phyloP scores from a whole-genome alignment of 495 filamentous ascomycete species.

The Podospora bellae-mahoneyi region DNA sequence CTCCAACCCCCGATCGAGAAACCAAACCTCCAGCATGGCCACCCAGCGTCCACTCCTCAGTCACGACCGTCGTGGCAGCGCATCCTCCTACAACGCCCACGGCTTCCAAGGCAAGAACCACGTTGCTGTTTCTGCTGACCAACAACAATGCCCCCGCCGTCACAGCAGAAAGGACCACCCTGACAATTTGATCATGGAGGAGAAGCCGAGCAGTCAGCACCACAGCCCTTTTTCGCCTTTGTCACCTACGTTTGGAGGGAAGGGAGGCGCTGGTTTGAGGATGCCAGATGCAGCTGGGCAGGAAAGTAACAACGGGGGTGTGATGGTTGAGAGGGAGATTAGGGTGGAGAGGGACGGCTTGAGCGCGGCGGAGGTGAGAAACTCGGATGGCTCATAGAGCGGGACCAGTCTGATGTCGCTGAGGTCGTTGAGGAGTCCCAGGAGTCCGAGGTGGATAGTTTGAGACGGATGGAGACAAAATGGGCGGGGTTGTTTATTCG shows the following conservation, averaged over 20 bases:
- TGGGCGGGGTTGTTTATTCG: too few species aligned
- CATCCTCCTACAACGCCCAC: not conserved
- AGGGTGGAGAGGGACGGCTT: not conserved
- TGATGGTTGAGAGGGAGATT: not conserved
- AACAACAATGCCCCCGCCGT: not conserved
- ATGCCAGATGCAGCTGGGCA: not conserved
- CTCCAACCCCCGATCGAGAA: not conserved
- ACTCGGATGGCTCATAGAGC: not conserved
- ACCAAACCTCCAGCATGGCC: not conserved
- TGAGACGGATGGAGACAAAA: constrained; percentile 22
- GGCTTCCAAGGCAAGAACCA: not conserved
- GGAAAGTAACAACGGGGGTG: not conserved
- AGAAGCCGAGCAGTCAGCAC: not conserved
- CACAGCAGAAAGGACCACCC: not conserved
- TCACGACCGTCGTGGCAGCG: not conserved
- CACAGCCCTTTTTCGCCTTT: not conserved
- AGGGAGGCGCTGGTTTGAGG: not conserved
- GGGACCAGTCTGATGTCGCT: constrained; percentile 22
- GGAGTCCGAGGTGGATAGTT: constrained; percentile 17
- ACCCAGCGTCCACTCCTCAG: not conserved
- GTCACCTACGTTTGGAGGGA: not conserved
- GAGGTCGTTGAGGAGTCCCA: constrained; percentile 31
- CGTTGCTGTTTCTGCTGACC: not conserved
- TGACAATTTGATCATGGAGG: not conserved
- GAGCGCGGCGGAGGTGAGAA: not conserved